Percentiles rank a stretch among this genome's conserved stretches.
Evolutionary conservation across 2,329 filamentous ascomycete species (phyloP).

Genomic region (Apiospora rasikravindrae): DNA sequence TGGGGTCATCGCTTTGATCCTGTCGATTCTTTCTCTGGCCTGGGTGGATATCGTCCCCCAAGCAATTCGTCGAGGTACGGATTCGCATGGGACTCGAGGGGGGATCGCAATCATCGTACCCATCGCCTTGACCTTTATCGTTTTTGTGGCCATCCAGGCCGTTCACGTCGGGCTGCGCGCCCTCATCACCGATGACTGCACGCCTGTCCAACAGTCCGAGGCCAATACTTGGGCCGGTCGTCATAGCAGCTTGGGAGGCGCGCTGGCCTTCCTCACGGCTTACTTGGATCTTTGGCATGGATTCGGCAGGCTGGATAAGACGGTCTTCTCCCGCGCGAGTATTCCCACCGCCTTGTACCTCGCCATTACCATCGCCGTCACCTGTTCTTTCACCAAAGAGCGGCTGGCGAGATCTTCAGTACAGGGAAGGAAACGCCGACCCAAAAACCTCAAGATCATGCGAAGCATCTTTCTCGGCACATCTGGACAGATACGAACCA

Average conservation of each 20-base stretch:
- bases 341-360: not conserved
- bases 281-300: not conserved
- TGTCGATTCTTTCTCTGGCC: conserved; percentile 13
- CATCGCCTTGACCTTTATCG: conserved; percentile 1
- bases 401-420: not conserved
- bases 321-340: not conserved
- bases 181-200: not conserved
- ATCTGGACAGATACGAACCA: not conserved
- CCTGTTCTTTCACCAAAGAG: not conserved
- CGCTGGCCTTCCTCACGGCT: conserved; percentile 9
- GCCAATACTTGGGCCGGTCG: conserved; percentile 17
- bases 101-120: not conserved
- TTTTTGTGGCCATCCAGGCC: conserved; percentile 16
- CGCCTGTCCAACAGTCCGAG: conserved; percentile 7
- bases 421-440: not conserved
- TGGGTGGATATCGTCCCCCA: conserved; percentile 12
- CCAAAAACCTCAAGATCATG: not conserved
- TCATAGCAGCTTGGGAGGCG: not conserved
- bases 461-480: not conserved
- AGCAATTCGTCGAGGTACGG: not conserved
- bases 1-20: conserved; percentile 8
- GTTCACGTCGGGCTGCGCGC: conserved; percentile 17
- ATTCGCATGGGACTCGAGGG: not conserved
- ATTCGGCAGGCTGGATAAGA: not conserved
- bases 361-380: not conserved